A percentile compares a stretch with the other conserved stretches of the same genome.
Evolutionary conservation across 2,329 filamentous ascomycete genomes (phyloP).

Genomic region (Alternaria gaisen): DNA sequence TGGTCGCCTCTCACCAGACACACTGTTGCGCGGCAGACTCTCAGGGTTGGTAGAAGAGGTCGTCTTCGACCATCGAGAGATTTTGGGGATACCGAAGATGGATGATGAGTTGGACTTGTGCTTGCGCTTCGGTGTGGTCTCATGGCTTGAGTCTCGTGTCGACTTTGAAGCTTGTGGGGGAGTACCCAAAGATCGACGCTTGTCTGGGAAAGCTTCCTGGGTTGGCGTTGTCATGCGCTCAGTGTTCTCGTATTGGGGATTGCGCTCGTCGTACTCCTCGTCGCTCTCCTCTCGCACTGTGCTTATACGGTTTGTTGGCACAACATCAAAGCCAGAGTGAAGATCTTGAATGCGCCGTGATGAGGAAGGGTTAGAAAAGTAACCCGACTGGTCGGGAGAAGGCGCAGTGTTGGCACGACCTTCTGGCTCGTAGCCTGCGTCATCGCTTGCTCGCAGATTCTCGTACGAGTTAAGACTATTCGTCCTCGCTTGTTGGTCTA

Average conservation of each 20-base stretch:
- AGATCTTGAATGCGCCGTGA: constrained; percentile 56
- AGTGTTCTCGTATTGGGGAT: constrained; percentile 67
- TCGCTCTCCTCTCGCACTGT: constrained; percentile 85
- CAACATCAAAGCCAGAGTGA: constrained; percentile 62
- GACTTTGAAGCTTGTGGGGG: constrained; percentile 62
- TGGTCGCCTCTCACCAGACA: constrained; percentile 66
- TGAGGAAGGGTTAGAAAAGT: constrained; percentile 69
- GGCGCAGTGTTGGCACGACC: constrained; percentile 79
- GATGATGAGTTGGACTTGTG: constrained; percentile 87
- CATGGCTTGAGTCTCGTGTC: constrained; percentile 67
- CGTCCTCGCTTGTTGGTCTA: constrained; percentile 46
- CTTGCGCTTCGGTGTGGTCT: constrained; percentile 84
- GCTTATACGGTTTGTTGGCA: constrained; percentile 80
- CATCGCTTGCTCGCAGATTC: constrained; percentile 73
- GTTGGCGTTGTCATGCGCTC: constrained; percentile 70
- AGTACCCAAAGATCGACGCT: constrained; percentile 51
- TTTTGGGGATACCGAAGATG: constrained; percentile 78
- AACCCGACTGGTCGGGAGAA: constrained; percentile 78
- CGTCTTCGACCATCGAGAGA: constrained; percentile 97
- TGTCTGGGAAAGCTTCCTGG: constrained; percentile 58
- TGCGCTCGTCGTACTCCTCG: constrained; percentile 74
- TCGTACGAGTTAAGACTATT: constrained; percentile 73
- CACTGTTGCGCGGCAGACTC: constrained; percentile 73
- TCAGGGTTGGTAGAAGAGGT: constrained; percentile 87
- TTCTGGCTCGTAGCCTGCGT: constrained; percentile 82